These are phyloP conservation scores for Salvia miltiorrhiza DNA, from an alignment of 257 asterid species.

Conservation along the genomic window DNA sequence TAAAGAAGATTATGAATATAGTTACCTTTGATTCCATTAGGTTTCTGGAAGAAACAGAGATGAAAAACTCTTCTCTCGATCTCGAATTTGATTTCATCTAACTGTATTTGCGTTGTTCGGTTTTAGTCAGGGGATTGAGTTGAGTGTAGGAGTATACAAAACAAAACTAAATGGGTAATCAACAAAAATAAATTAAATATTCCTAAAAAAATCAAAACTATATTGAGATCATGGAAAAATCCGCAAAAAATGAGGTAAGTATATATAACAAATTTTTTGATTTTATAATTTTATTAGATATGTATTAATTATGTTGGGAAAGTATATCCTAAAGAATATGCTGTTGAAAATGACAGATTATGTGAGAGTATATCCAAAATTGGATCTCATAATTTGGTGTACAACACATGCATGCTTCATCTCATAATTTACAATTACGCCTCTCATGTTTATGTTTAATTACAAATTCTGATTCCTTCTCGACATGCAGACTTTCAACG, in stretches of 20 bases:
- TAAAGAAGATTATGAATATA: background rate
- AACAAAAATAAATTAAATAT: too few relatives aligned
- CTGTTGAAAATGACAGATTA: background rate
- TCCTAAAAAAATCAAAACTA: background rate
- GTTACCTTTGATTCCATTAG: slow-evolving; percentile 12
- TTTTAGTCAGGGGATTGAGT: too few relatives aligned
- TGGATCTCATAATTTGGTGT: background rate
- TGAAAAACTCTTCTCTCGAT: background rate
- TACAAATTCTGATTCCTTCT: background rate
- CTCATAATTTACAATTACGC: background rate
- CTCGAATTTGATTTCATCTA: background rate
- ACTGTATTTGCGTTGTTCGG: background rate
- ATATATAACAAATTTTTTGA: too few relatives aligned
- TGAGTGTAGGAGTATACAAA: too few relatives aligned
- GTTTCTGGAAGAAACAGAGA: background rate
- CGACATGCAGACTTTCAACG: background rate
- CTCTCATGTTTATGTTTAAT: background rate
- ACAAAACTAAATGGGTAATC: too few relatives aligned
- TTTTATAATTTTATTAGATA: background rate
- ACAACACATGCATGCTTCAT: background rate
- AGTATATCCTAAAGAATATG: background rate
- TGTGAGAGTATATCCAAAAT: too few relatives aligned
- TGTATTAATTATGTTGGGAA: background rate
- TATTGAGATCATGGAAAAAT: background rate
- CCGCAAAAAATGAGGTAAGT: too few relatives aligned